Percentiles rank a stretch among this genome's conserved stretches.
Conservation (phyloP, 352 stramenopile species). For the Hyphochytrium catenoides region DNA sequence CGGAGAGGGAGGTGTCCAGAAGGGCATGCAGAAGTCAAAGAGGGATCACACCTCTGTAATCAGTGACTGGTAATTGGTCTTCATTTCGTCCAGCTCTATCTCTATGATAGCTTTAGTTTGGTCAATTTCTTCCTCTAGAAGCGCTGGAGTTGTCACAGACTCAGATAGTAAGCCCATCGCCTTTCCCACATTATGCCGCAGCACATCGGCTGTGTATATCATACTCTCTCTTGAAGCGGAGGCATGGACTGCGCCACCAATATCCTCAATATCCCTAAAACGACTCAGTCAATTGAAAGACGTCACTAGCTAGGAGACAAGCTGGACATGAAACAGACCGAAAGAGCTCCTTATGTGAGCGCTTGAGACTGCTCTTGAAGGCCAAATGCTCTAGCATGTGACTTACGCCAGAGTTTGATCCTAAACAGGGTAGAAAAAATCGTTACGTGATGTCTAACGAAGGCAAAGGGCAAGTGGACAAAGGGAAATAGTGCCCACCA, state of each 20-base stretch:
- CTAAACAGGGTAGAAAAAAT: conserved; percentile 6
- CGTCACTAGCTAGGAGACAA: background rate
- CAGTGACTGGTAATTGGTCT: conserved; percentile 51
- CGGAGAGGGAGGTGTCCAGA: background rate
- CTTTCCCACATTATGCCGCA: conserved; percentile 74
- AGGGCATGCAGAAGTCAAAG: background rate
- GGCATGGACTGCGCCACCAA: conserved; percentile 70
- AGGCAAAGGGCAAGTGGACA: background rate
- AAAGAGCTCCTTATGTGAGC: conserved; percentile 54
- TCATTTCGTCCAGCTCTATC: conserved; percentile 76
- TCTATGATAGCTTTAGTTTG: conserved; percentile 74
- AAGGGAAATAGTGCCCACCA: conserved; percentile 11
- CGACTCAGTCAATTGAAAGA: no score
- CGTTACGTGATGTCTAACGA: conserved; percentile 1
- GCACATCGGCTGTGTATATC: conserved; percentile 86
- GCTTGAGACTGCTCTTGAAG: conserved; percentile 74
- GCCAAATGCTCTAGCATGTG: conserved; percentile 83
- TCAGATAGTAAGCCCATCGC: conserved; percentile 72
- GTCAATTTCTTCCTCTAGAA: conserved; percentile 63
- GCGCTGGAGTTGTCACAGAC: conserved; percentile 45
- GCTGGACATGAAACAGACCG: conserved; percentile 9
- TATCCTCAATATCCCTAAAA: conserved; percentile 58
- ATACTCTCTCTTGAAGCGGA: conserved; percentile 81
- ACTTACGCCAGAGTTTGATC: conserved; percentile 53
- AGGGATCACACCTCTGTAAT: conserved; percentile 16